Evolutionary conservation across 208 protist genomes (phyloP).

Genomic region (Trypanosomatidae sp.): DNA sequence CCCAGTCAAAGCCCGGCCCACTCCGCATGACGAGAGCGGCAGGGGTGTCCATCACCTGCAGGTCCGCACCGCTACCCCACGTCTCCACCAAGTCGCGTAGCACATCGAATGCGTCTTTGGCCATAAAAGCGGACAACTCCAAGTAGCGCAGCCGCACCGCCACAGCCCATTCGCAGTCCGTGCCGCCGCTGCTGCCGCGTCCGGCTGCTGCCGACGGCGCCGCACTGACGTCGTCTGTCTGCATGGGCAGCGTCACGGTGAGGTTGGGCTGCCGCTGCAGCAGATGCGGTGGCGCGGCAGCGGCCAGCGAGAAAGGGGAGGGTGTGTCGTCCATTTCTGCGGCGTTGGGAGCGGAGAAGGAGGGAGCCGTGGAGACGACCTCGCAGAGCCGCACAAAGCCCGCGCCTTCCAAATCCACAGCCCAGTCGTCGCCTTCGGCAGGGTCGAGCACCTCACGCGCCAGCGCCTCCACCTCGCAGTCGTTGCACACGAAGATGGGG

Average conservation of each 20-base stretch:
- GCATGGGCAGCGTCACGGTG: neutral
- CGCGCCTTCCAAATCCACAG: conserved; percentile 27
- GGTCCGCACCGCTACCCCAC: conserved; percentile 32
- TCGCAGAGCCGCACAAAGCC: conserved; percentile 40
- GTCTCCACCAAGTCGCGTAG: conserved; percentile 30
- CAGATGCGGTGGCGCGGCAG: too few species aligned
- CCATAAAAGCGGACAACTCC: conserved; percentile 47
- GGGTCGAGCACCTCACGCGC: conserved; percentile 23
- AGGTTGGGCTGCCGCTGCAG: too few species aligned
- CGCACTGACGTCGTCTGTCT: neutral
- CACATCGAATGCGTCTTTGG: conserved; percentile 48
- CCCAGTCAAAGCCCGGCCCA: conserved; percentile 39
- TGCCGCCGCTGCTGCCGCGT: neutral
- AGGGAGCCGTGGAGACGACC: conserved; percentile 16
- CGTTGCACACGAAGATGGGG: conserved; percentile 38
- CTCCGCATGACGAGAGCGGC: conserved; percentile 58
- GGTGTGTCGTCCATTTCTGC: neutral
- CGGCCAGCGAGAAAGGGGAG: neutral
- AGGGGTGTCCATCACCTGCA: conserved; percentile 38
- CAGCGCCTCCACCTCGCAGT: conserved; percentile 38
- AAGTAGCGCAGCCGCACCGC: conserved; percentile 45
- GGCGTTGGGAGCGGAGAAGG: neutral
- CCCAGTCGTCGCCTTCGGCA: conserved; percentile 31
- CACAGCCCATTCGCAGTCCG: conserved; percentile 5
- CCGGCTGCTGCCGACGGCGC: neutral